phyloP scores from a whole-genome alignment of 441 rosid species.

The Corymbia calophylla region DNA sequence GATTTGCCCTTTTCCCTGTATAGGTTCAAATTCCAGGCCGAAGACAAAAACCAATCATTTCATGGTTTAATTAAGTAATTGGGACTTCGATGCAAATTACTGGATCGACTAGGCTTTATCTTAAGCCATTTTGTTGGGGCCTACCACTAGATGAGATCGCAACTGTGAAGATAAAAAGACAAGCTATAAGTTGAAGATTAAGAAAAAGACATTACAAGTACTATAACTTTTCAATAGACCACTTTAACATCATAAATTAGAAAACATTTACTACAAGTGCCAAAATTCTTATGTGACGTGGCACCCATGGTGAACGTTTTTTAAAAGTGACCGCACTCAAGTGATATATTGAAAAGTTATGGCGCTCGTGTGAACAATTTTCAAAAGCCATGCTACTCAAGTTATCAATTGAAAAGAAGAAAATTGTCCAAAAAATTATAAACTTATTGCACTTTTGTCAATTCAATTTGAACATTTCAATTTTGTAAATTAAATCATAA shows the following conservation, averaged over 20 bases:
- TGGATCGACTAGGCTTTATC: neutral
- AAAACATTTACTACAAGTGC: neutral
- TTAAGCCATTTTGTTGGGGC: neutral
- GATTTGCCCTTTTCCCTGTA: neutral
- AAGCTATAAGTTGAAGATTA: neutral
- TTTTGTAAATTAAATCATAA: no score
- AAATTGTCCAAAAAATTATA: no score
- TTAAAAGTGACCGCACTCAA: neutral
- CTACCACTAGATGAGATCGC: fast-evolving
- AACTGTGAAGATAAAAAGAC: neutral
- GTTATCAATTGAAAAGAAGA: neutral
- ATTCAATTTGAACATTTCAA: no score
- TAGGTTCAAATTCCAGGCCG: neutral
- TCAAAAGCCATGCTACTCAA: neutral
- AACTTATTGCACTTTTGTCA: no score
- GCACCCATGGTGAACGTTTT: neutral
- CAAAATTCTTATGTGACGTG: neutral
- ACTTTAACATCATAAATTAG: neutral
- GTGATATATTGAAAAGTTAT: neutral
- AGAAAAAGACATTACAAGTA: neutral
- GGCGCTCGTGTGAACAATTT: fast-evolving
- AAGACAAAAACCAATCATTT: neutral
- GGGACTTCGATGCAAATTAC: neutral
- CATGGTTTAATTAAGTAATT: neutral
- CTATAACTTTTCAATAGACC: neutral